Percentiles rank a stretch among this genome's conserved stretches.
Evolutionary conservation across 371 early-diverging fungal genomes (phyloP).

Genomic region (Mycotypha africana): DNA sequence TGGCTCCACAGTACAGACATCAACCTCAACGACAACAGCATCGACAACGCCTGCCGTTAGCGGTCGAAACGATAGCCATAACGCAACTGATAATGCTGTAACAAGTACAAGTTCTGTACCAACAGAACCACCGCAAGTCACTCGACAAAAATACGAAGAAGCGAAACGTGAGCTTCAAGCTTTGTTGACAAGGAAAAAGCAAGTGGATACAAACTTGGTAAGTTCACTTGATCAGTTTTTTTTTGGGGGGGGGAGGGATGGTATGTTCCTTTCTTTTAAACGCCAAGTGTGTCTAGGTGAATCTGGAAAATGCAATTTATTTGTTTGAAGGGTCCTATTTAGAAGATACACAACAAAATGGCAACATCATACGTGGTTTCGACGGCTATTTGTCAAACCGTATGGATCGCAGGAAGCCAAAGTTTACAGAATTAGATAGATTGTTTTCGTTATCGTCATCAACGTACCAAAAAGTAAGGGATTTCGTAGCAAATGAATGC

Average conservation of each 20-base stretch:
- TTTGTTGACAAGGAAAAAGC: conserved; percentile 52
- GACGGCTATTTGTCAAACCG: conserved; percentile 65
- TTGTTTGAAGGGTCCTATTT: conserved; percentile 77
- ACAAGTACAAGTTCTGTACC: conserved; percentile 8
- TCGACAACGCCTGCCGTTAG: too few relatives aligned
- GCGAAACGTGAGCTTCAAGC: conserved; percentile 55
- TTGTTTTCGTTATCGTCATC: conserved; percentile 61
- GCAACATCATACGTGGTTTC: conserved; percentile 81
- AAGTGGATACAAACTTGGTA: conserved; percentile 61
- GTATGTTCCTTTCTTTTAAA: neutral
- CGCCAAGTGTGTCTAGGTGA: conserved; percentile 23
- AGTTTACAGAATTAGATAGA: conserved; percentile 58
- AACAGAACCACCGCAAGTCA: conserved; percentile 39
- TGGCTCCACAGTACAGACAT: too few relatives aligned
- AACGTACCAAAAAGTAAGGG: conserved; percentile 56
- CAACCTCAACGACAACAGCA: too few relatives aligned
- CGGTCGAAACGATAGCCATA: too few relatives aligned
- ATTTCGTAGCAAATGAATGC: neutral
- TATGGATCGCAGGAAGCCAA: conserved; percentile 52
- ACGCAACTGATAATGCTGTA: too few relatives aligned
- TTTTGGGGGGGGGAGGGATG: too few relatives aligned
- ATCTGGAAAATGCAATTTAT: conserved; percentile 72
- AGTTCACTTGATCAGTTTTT: too few relatives aligned
- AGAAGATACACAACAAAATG: conserved; percentile 74
- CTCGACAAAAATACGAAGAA: conserved; percentile 55